A percentile compares a stretch with the other conserved stretches of the same genome.
Evolutionary conservation across 257 asterid species (phyloP).

Genomic region (Salvia hispanica): DNA sequence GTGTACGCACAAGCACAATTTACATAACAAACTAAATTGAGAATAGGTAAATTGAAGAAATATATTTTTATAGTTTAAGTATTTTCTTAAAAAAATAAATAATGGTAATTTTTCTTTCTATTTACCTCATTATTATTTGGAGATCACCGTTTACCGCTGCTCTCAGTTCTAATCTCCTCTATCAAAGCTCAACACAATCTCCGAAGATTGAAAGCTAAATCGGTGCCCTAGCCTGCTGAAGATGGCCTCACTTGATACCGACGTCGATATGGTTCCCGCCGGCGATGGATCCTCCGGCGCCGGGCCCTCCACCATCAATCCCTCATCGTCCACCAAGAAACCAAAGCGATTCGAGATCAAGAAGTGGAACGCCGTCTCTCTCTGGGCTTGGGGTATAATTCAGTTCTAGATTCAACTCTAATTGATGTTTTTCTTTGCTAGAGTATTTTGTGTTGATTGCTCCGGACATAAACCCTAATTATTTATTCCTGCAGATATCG

Average conservation of each 20-base stretch:
- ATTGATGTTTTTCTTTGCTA: background rate
- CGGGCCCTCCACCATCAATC: constrained; percentile 51
- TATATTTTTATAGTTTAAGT: too few species aligned
- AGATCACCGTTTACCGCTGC: too few species aligned
- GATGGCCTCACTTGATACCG: constrained; percentile 82
- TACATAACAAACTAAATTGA: too few species aligned
- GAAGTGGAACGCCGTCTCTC: constrained; percentile 92
- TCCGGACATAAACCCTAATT: constrained; percentile 33
- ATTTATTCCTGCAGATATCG: constrained; percentile 66
- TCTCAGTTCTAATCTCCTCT: too few species aligned
- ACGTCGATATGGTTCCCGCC: constrained; percentile 69
- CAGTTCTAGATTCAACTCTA: background rate
- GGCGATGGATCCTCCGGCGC: constrained; percentile 72
- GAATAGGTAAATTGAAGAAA: too few species aligned
- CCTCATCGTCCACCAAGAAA: constrained; percentile 43
- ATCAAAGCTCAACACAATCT: too few species aligned
- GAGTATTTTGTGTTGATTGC: background rate
- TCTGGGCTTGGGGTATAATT: constrained; percentile 89
- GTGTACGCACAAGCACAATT: too few species aligned
- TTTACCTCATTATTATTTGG: too few species aligned
- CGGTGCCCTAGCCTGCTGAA: background rate
- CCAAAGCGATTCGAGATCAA: constrained; percentile 79
- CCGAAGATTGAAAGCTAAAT: too few species aligned
- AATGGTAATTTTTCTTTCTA: too few species aligned
- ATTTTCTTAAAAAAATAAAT: too few species aligned